Conservation (phyloP, 768 basidiomycete genomes). For the Mycena albidolilacea region DNA sequence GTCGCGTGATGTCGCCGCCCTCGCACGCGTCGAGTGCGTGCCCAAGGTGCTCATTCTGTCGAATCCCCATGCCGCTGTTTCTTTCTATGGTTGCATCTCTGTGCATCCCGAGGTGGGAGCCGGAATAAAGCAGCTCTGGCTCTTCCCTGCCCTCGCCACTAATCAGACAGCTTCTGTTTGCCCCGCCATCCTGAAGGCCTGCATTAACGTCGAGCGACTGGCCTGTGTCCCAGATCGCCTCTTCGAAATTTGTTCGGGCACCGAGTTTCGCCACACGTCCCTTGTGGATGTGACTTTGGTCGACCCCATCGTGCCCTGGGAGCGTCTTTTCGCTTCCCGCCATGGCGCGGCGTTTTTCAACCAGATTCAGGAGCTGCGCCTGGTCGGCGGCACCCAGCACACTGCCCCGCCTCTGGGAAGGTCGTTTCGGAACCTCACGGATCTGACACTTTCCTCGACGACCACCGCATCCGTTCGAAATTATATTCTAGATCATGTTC, state of each 20-base stretch:
- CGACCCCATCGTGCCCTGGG: conserved; percentile 23
- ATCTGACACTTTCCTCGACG: conserved; percentile 14
- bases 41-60: conserved; percentile 20
- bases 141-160: conserved; percentile 4
- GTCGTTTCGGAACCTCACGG: conserved; percentile 11
- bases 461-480: not conserved
- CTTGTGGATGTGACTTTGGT: conserved; percentile 25
- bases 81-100: conserved; percentile 28
- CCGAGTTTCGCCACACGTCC: conserved; percentile 14
- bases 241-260: conserved; percentile 11
- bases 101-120: conserved; percentile 25
- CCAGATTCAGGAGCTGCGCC: conserved; percentile 16
- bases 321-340: conserved; percentile 21
- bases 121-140: conserved; percentile 12
- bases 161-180: not conserved
- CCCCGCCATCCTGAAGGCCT: conserved; percentile 6
- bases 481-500: not conserved
- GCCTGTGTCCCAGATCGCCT: conserved; percentile 15
- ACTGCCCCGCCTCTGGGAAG: conserved; percentile 11
- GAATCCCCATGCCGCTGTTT: conserved; percentile 6
- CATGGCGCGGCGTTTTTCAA: conserved; percentile 19
- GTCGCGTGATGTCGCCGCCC: conserved; percentile 6
- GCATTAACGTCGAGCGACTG: conserved; percentile 13
- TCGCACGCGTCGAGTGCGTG: conserved; percentile 21
- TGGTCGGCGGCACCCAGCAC: conserved; percentile 21